Base-by-base conservation (phyloP, 2,329 filamentous ascomycete genomes). In the Hymenoscyphus infarciens region DNA sequence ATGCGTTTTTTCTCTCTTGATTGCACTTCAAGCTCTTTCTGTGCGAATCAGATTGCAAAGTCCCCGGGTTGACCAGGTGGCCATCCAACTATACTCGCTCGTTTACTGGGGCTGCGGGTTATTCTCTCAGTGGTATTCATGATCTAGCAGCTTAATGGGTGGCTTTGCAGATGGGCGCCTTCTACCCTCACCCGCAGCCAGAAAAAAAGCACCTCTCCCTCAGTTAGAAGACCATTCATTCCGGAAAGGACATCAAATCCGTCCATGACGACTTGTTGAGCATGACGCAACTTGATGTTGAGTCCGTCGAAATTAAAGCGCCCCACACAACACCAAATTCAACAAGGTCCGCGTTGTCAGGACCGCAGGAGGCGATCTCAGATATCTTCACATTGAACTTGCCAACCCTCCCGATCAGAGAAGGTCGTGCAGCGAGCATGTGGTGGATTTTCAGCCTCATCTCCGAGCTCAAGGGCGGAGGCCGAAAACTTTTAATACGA, bases 181-280 rank as follows among this genome's bases (percentile, higher is more conserved):
- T 31, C 29, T 31, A 31, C 29, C 29, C 29, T 31, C 29, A 31
- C 4, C 29, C 73, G 39, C 76, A 79, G 77, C 75, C 70, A 73
- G 96, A 88, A 92, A 98, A 98, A 94, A 98, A 99, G 93, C 89
- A 98, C 84, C 90, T 99, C 84, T 82, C 83, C 83, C 90, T 98
- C 74, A 94, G 86, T 79, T 95, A 95, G 83, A 98, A 97, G 87
- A 80, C 85, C 83, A 87, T 87, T 70, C 95, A 95, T 74, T 92
- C 90, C 70, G 91, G 90, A 75, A 80, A 80, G 72, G 93, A 98
- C 78, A 82, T 99, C 86, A 95, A 91, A 85, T 78, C 76, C 68
- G 92, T 99, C 75, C 91, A 99, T 78, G 87, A 87, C 7, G 29
- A 31, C 29, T 6, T 31, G 5, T 31, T 31, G 29, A 31, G 29